A percentile compares a stretch with the other conserved stretches of the same genome.
These are phyloP conservation scores for Sporothrix brunneoviolacea DNA, from an alignment of 2,329 filamentous ascomycete genomes.

Conservation along the genomic window DNA sequence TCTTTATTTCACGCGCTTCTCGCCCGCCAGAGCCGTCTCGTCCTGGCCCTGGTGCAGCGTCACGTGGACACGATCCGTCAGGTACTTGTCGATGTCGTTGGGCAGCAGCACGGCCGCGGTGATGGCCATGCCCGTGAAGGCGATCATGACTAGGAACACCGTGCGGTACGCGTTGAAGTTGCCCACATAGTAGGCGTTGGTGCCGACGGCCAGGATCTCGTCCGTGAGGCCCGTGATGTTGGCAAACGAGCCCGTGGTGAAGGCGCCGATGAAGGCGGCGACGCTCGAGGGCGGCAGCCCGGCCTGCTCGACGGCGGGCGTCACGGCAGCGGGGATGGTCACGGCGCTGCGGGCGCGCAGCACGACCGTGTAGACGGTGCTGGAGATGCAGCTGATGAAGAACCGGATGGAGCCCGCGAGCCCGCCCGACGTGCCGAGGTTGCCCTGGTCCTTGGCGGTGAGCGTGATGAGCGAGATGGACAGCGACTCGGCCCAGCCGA, in stretches of 20 bases:
- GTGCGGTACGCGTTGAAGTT: conserved; percentile 29
- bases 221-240: conserved; percentile 26
- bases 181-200: conserved; percentile 27
- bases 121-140: conserved; percentile 28
- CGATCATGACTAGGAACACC: conserved; percentile 30
- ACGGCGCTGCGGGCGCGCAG: conserved; percentile 27
- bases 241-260: conserved; percentile 26
- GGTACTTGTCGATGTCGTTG: conserved; percentile 27
- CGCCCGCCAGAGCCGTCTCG: conserved; percentile 15
- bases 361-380: conserved; percentile 29
- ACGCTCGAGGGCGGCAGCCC: conserved; percentile 31
- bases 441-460: conserved; percentile 28
- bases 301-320: conserved; percentile 27
- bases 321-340: conserved; percentile 27
- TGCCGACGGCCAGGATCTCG: conserved; percentile 25
- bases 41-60: conserved; percentile 25
- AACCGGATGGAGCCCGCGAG: conserved; percentile 31
- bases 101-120: conserved; percentile 26
- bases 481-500: conserved; percentile 31
- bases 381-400: conserved; percentile 27
- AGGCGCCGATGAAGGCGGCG: conserved; percentile 27
- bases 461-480: conserved; percentile 30
- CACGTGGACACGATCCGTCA: conserved; percentile 28
- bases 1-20: background rate
- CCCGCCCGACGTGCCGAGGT: conserved; percentile 30